phyloP scores from a whole-genome alignment of 495 filamentous ascomycete species.

The Astrothelium macrocarpum region DNA sequence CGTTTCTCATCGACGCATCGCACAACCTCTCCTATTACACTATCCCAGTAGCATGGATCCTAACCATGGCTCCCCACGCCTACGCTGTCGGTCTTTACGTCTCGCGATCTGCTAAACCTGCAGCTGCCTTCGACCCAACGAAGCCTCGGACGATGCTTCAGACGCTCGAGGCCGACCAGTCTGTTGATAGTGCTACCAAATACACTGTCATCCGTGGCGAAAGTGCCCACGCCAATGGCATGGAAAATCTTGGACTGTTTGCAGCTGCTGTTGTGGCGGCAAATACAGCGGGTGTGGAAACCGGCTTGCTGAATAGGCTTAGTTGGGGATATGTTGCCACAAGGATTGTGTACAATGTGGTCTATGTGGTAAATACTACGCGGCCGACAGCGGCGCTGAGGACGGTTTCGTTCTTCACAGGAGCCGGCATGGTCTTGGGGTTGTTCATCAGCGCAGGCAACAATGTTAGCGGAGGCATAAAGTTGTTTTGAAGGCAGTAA shows the following conservation, averaged over 20 bases:
- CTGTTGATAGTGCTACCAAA: slow-evolving; percentile 31
- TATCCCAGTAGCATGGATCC: slow-evolving; percentile 35
- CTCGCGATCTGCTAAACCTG: slow-evolving; percentile 18
- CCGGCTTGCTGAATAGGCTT: slow-evolving; percentile 33
- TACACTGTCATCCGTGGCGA: slow-evolving; percentile 40
- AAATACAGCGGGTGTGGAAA: slow-evolving; percentile 33
- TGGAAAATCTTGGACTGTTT: slow-evolving; percentile 43
- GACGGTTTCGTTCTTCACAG: slow-evolving; percentile 32
- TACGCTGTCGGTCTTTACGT: slow-evolving; percentile 27
- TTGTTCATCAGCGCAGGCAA: slow-evolving; percentile 39
- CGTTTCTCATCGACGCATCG: neutral
- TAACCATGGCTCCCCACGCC: slow-evolving; percentile 31
- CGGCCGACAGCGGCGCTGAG: slow-evolving; percentile 33
- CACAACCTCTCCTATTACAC: slow-evolving; percentile 41
- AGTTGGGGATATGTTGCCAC: slow-evolving; percentile 34
- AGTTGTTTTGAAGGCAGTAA: slow-evolving; percentile 15
- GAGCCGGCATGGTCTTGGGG: slow-evolving; percentile 25
- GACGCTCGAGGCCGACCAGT: slow-evolving; percentile 32
- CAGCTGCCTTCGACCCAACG: slow-evolving; percentile 34
- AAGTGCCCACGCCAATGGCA: slow-evolving; percentile 38
- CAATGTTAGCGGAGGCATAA: slow-evolving; percentile 1
- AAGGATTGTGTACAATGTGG: slow-evolving; percentile 37
- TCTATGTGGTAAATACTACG: slow-evolving; percentile 32
- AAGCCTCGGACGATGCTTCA: slow-evolving; percentile 31
- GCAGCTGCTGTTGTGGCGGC: slow-evolving; percentile 43